Percentiles rank a stretch among this genome's conserved stretches.
Evolutionary conservation across 2,329 filamentous ascomycete species (phyloP).

Genomic region (Phyllosticta citribraziliensis): DNA sequence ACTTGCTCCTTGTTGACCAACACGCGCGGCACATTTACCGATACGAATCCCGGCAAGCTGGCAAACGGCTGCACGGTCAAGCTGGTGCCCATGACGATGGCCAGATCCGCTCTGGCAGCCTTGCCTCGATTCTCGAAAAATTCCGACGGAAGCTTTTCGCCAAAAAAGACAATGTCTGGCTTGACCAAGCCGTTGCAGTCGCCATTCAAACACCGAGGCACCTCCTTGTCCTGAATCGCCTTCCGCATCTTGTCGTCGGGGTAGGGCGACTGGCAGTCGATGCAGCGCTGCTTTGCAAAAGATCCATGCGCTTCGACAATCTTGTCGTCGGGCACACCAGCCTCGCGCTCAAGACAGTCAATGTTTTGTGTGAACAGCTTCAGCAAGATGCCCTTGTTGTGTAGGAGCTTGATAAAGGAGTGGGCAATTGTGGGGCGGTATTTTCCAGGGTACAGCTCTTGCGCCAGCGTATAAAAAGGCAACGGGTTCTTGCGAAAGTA

Average conservation of each 20-base stretch:
- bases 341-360: constrained; percentile 81
- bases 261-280: constrained; percentile 69
- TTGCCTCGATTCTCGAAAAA: constrained; percentile 54
- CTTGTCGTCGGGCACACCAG: constrained; percentile 68
- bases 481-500: constrained; percentile 79
- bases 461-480: constrained; percentile 86
- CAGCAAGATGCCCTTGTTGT: constrained; percentile 65
- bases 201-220: constrained; percentile 56
- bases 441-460: constrained; percentile 83
- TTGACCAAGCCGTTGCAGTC: constrained; percentile 74
- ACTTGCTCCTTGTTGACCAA: constrained; percentile 83
- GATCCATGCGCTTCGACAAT: constrained; percentile 94
- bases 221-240: constrained; percentile 54
- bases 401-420: constrained; percentile 73
- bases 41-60: constrained; percentile 57
- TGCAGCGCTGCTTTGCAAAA: constrained; percentile 79
- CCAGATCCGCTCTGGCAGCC: constrained; percentile 58
- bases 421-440: constrained; percentile 86
- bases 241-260: constrained; percentile 65
- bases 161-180: constrained; percentile 92
- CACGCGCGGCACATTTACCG: constrained; percentile 58
- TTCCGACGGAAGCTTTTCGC: constrained; percentile 56
- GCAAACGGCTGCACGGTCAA: constrained; percentile 85
- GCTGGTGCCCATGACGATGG: constrained; percentile 83
- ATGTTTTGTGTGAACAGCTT: constrained; percentile 98